Base-by-base conservation (phyloP, 306 rosid genomes). In the Medicago arabica region DNA sequence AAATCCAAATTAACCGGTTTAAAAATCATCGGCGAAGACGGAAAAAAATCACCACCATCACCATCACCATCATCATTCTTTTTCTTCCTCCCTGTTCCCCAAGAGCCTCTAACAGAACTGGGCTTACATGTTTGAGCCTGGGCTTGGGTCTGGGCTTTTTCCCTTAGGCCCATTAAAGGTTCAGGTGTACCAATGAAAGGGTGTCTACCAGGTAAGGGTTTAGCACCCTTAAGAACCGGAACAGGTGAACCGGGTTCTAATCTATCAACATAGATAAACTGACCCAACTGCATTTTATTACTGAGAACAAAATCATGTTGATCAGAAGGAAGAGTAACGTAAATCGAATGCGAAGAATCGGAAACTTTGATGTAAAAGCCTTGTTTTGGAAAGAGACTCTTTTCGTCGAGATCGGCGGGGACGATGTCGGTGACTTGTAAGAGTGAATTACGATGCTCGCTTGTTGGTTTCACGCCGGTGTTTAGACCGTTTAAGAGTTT, bases 261-360 rank as follows among this genome's bases (percentile, higher is more conserved):
- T 41, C 80, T 58, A 41, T 92, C 98, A 0, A 96, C 96, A 39
- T 92, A 92, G 25, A 96, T 84, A 87, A 92, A 92, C 67, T 96
- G 99, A 0, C 99, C 99, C 0, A 96, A 80, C 83, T 92, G 98
- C 90, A 96, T 90, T 72, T 89, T 92, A 75, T 96, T 87, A 87
- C 93, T 90, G 61, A 92, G 86, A 57, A 96, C 94, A 34, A 88
- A 76, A 67, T 96, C 97, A 28, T 89, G 87, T 80, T 96, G 96
- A 34, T 92, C 94, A 0, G 97, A 83, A 13, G 99, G 98, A 7
- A 96, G 96, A 34, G 80, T 75, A 21, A 74, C 99, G 46, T 96
- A 96, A 53, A 90, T 83, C 0, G 98, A 96, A 78, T 92, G 97
- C 0, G 97, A 90, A 15, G 99, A 96, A 67, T 96, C 97, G 0